Evolutionary conservation across 75 land plant genomes (phyloP), one percentile per base, ranked within the genome.

Genomic region (Pinus albicaulis): DNA sequence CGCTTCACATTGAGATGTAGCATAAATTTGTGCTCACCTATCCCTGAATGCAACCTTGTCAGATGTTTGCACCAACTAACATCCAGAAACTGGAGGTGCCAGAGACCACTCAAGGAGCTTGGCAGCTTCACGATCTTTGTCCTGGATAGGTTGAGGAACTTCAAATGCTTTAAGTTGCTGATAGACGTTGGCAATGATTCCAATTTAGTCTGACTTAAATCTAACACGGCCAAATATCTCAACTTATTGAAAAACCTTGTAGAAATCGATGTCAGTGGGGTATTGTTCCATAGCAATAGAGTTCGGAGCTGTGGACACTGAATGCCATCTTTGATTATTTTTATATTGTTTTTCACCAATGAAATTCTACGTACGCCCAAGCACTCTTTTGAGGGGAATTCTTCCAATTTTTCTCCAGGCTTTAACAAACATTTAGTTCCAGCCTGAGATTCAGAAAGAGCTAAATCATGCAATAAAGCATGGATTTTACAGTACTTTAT

Each of bases 311-410:
- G 3, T 4, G 70, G 44, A 36, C 22, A 66, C 3, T 8, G n/a
- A 41, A 66, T 66, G 48, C n/a, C 4, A 34, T 66, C 36, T 5
- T 66, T 1, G 7, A 66, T 3, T 8, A 5, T 19, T 17, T 14
- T 66, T 66, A 66, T 66, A 34, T 66, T 41, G 19, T 66, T 66
- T 36, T 36, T 66, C 1, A 66, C 36, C n/a, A 66, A 7, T 66
- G 70, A 66, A 19, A 66, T 36, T 31, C 70, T 31, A 5, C 70
- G 70, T 1, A 36, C 2, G 44, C 70, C 70, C n/a, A 17, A 7
- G n/a, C 70, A 66, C 70, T 66, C 36, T 5, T 66, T 44, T 6
- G 28, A 22, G 2, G 70, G 70, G 20, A 66, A 36, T 5, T 7
- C 1, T 7, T 66, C 5, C 70, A 66, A 7, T 0, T 7, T 31